Conservation (phyloP, 192 early-diverging fungal species). For the Podila horticola region DNA sequence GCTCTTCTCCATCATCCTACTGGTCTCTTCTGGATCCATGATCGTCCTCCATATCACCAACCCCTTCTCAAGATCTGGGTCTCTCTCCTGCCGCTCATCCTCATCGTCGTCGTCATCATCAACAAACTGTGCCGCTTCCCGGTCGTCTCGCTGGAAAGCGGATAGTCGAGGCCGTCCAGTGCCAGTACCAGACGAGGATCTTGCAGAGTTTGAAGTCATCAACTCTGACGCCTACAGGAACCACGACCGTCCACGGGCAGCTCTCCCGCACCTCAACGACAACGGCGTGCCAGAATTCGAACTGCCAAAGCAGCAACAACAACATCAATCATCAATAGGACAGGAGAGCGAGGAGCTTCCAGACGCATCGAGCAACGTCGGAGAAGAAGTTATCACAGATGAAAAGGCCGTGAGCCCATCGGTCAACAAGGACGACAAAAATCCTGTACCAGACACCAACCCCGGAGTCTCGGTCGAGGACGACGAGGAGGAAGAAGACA, state of each 20-base stretch:
- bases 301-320: not conserved
- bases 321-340: not conserved
- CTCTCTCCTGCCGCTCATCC: constrained; percentile 19
- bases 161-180: not conserved
- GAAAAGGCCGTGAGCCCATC: constrained; percentile 15
- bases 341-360: not conserved
- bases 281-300: constrained; percentile 7
- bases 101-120: constrained; percentile 16
- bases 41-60: constrained; percentile 37
- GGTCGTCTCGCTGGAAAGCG: constrained; percentile 15
- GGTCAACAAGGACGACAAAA: not conserved
- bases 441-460: not conserved
- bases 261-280: constrained; percentile 29
- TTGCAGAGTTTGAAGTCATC: not conserved
- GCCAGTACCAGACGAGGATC: not conserved
- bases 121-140: constrained; percentile 11
- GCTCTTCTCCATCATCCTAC: constrained; percentile 35
- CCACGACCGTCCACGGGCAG: constrained; percentile 37
- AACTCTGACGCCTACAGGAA: constrained; percentile 15
- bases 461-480: not conserved
- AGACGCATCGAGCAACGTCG: not conserved
- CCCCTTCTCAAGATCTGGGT: constrained; percentile 6
- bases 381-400: not conserved
- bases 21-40: constrained; percentile 48
- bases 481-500: constrained; percentile 3